Evolutionary conservation across 805 yeast genomes (phyloP).

Genomic region (Millerago galiae): DNA sequence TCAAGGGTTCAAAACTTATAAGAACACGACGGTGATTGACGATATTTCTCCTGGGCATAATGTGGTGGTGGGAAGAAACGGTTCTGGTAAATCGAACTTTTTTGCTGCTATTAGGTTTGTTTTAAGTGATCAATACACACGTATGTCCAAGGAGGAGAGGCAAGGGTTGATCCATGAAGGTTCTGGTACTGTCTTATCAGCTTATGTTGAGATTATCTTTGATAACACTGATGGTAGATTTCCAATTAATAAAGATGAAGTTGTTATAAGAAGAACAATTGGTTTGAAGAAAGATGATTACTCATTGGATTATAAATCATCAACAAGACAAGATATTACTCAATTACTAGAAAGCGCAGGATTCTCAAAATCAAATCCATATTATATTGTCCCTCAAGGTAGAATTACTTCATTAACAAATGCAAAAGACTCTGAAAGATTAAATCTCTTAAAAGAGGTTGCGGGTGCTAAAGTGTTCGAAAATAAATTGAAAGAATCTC

Average conservation of each 20-base stretch:
- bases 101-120: conserved; percentile 94
- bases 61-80: conserved; percentile 87
- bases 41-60: conserved; percentile 75
- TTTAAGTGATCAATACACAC: conserved; percentile 80
- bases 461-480: conserved; percentile 95
- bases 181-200: conserved; percentile 83
- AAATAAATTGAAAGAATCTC: conserved; percentile 66
- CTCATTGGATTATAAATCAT: conserved; percentile 71
- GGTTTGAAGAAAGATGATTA: conserved; percentile 93
- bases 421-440: conserved; percentile 79
- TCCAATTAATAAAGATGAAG: conserved; percentile 48
- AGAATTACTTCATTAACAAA: conserved; percentile 81
- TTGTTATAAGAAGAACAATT: conserved; percentile 77
- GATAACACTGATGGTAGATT: conserved; percentile 76
- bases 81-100: conserved; percentile 95
- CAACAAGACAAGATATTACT: conserved; percentile 75
- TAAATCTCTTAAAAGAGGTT: conserved; percentile 77
- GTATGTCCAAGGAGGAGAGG: conserved; percentile 78
- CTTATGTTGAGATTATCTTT: conserved; percentile 84
- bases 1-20: conserved; percentile 92
- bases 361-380: conserved; percentile 82
- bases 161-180: conserved; percentile 88
- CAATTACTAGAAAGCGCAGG: conserved; percentile 87
- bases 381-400: conserved; percentile 97
- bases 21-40: conserved; percentile 73